Conservation (phyloP, 768 basidiomycete genomes). For the Tulasnella sp. region DNA sequence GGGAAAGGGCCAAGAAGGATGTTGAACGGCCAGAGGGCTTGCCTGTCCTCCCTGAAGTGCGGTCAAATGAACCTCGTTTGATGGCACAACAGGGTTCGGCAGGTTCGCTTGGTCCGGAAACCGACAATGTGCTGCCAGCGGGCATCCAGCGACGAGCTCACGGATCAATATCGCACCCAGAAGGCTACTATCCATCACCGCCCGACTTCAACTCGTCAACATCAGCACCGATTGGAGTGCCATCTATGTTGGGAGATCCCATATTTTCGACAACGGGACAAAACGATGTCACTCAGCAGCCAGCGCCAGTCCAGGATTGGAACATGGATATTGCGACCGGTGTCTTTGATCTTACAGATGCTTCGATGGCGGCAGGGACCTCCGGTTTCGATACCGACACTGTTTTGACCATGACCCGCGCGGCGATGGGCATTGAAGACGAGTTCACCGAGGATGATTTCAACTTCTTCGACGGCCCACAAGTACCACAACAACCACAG, state of each 20-base stretch:
- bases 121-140: not conserved
- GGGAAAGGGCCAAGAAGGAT: slow-evolving; percentile 11
- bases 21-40: slow-evolving; percentile 4
- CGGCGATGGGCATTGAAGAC: slow-evolving; percentile 24
- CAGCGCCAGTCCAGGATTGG: not conserved
- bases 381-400: slow-evolving; percentile 34
- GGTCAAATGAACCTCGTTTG: not conserved
- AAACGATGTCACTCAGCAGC: slow-evolving; percentile 23
- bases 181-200: slow-evolving; percentile 22
- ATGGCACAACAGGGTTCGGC: not conserved
- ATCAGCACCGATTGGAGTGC: not conserved
- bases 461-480: slow-evolving; percentile 59
- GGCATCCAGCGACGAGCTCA: slow-evolving; percentile 5
- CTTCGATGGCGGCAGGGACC: slow-evolving; percentile 23
- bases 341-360: slow-evolving; percentile 9
- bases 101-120: not conserved
- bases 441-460: slow-evolving; percentile 80
- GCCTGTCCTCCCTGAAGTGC: not conserved
- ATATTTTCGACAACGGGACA: slow-evolving; percentile 17
- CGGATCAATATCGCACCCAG: slow-evolving; percentile 18
- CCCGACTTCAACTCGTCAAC: slow-evolving; percentile 17
- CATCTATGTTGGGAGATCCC: too few relatives aligned
- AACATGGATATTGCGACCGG: slow-evolving; percentile 20
- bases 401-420: slow-evolving; percentile 36
- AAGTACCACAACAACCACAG: not conserved